Percentiles rank a stretch among this genome's conserved stretches.
phyloP scores from a whole-genome alignment of 305 asterid genomes.

The Rubia peregrina region DNA sequence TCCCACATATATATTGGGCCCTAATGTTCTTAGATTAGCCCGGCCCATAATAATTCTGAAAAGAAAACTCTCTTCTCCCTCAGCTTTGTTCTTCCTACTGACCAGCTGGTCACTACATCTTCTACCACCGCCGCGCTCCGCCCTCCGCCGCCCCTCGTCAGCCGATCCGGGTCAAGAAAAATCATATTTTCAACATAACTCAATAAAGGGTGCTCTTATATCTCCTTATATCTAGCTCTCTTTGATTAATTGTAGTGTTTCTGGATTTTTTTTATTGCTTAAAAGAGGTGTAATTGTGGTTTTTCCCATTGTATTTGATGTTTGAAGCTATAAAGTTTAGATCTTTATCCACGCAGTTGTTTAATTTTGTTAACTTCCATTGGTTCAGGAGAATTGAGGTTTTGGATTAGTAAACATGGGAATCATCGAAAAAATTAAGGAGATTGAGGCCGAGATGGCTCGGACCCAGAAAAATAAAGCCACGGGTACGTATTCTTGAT shows the following conservation, averaged over 20 bases:
- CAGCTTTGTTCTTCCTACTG: not conserved
- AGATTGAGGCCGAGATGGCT: slow-evolving; percentile 97
- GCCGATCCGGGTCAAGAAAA: not conserved
- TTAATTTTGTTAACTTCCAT: not conserved
- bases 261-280: not conserved
- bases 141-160: not conserved
- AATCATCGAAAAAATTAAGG: slow-evolving; percentile 87
- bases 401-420: slow-evolving; percentile 51
- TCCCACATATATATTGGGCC: not conserved
- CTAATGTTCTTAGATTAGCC: not conserved
- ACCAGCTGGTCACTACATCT: slow-evolving; percentile 8
- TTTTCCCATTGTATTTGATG: not conserved
- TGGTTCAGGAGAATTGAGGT: slow-evolving; percentile 32
- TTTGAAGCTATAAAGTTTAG: not conserved
- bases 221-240: not conserved
- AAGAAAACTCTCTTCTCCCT: not conserved
- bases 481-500: slow-evolving; percentile 40
- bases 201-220: not conserved
- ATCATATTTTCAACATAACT: not conserved
- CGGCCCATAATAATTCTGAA: not conserved
- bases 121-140: not conserved
- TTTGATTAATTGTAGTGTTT: not conserved
- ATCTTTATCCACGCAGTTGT: not conserved
- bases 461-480: slow-evolving; percentile 99
- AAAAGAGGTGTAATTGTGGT: not conserved